Percentiles rank a stretch among this genome's conserved stretches.
Evolutionary conservation across 2,329 filamentous ascomycete species (phyloP).

Genomic region (Ilyonectria sp.): DNA sequence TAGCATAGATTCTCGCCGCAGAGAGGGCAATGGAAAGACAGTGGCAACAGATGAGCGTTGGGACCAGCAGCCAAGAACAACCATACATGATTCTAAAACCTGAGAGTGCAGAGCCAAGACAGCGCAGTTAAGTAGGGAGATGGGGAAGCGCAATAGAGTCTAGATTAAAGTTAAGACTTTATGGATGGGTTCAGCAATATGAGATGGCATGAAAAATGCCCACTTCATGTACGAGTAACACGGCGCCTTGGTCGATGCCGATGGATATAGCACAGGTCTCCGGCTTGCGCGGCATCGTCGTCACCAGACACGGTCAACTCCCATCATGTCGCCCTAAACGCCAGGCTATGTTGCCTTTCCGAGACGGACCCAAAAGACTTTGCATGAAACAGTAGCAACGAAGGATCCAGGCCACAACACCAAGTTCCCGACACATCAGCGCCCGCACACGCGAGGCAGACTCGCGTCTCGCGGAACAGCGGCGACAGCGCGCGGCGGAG

Average conservation of each 20-base stretch:
- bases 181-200: not conserved
- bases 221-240: not conserved
- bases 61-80: constrained; percentile 14
- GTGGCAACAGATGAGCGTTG: constrained; percentile 6
- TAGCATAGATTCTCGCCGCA: not conserved
- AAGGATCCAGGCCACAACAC: not conserved
- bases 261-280: not conserved
- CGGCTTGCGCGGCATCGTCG: constrained; percentile 18
- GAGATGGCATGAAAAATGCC: constrained; percentile 1
- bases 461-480: constrained; percentile 14
- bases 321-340: constrained; percentile 22
- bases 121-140: not conserved
- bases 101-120: not conserved
- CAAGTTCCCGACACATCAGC: constrained; percentile 19
- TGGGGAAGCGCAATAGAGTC: not conserved
- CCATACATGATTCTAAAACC: not conserved
- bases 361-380: constrained; percentile 24
- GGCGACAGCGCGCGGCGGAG: constrained; percentile 4
- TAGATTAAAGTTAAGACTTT: not conserved
- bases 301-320: constrained; percentile 8
- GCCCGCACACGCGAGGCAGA: constrained; percentile 3
- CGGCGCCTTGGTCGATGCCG: not conserved
- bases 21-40: constrained; percentile 17
- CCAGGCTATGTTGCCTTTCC: constrained; percentile 33
- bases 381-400: constrained; percentile 10